phyloP scores from a whole-genome alignment of 345 rosid species.

The Angophora floribunda region DNA sequence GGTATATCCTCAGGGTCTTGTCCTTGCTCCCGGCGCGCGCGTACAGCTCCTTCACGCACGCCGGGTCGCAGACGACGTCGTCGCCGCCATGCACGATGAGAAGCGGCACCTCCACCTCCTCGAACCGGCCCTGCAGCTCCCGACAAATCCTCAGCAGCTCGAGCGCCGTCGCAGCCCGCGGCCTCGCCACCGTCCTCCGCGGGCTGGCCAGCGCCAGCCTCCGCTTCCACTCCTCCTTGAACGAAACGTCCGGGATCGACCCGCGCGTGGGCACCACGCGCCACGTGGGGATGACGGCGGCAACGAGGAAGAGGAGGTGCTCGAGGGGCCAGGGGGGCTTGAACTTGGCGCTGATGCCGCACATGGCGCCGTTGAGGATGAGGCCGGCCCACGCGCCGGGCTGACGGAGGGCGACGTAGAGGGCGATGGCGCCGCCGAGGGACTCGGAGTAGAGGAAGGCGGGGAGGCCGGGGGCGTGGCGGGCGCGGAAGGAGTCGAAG shows the following conservation, averaged over 20 bases:
- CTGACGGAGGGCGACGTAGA: conserved; percentile 69
- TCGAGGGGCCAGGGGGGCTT: conserved; percentile 97
- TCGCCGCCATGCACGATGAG: conserved; percentile 74
- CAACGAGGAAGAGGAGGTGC: conserved; percentile 50
- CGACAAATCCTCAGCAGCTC: conserved; percentile 66
- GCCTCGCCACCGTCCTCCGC: conserved; percentile 39
- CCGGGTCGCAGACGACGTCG: conserved; percentile 74
- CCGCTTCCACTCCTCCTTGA: conserved; percentile 81
- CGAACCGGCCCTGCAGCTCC: conserved; percentile 72
- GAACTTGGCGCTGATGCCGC: conserved; percentile 79
- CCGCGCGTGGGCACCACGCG: conserved; percentile 88
- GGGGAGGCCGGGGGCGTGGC: conserved; percentile 41
- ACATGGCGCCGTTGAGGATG: conserved; percentile 87
- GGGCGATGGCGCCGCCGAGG: conserved; percentile 84
- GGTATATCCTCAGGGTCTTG: conserved; percentile 62
- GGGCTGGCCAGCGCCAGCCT: conserved; percentile 64
- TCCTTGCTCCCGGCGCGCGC: conserved; percentile 56
- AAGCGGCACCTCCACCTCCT: conserved; percentile 72
- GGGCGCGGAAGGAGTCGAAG: conserved; percentile 55
- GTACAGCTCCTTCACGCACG: conserved; percentile 61
- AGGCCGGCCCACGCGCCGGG: conserved; percentile 69
- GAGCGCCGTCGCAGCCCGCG: conserved; percentile 82
- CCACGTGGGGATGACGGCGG: conserved; percentile 80
- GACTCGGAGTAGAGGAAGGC: conserved; percentile 83
- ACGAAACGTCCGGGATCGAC: conserved; percentile 48